A percentile compares a stretch with the other conserved stretches of the same genome.
These are phyloP conservation scores for Aspergillus leporis DNA, from an alignment of 495 filamentous ascomycete species.

Conservation along the genomic window DNA sequence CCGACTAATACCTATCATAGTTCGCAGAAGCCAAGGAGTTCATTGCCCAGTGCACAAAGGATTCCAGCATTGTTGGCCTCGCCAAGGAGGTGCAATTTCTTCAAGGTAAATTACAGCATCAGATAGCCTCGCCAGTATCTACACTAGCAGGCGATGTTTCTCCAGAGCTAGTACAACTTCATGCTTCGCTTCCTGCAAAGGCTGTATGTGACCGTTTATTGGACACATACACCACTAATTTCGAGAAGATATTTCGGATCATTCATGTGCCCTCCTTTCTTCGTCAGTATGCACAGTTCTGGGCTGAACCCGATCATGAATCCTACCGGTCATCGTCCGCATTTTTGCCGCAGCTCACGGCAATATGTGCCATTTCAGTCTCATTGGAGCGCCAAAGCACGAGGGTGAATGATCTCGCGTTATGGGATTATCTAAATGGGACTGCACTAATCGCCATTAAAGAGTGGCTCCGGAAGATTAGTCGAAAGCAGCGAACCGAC, in stretches of 20 bases:
- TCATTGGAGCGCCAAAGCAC: conserved; percentile 8
- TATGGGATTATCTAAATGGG: conserved; percentile 32
- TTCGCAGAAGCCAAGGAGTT: conserved; percentile 28
- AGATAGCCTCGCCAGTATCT: conserved; percentile 20
- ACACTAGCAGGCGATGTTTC: conserved; percentile 16
- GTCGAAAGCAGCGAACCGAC: conserved; percentile 44
- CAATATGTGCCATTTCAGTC: conserved; percentile 23
- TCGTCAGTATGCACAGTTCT: conserved; percentile 24
- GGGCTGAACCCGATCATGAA: conserved; percentile 15
- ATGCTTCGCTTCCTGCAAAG: conserved; percentile 21
- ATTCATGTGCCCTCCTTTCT: conserved; percentile 29
- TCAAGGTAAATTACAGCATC: conserved; percentile 20
- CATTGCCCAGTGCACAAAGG: conserved; percentile 22
- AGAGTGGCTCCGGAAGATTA: conserved; percentile 34
- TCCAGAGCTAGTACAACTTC: conserved; percentile 20
- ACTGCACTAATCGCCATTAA: conserved; percentile 26
- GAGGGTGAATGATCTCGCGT: conserved; percentile 38
- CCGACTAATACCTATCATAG: conserved; percentile 13
- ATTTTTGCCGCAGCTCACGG: conserved; percentile 25
- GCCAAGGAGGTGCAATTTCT: conserved; percentile 34
- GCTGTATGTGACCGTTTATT: conserved; percentile 25
- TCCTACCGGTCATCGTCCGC: conserved; percentile 3
- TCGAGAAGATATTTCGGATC: conserved; percentile 27
- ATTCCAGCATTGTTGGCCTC: conserved; percentile 20
- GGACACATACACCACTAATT: conserved; percentile 23